Evolutionary conservation across 345 rosid genomes (phyloP), one percentile per base, ranked within the genome.

Genomic region (Eucalyptus tenuipes): DNA sequence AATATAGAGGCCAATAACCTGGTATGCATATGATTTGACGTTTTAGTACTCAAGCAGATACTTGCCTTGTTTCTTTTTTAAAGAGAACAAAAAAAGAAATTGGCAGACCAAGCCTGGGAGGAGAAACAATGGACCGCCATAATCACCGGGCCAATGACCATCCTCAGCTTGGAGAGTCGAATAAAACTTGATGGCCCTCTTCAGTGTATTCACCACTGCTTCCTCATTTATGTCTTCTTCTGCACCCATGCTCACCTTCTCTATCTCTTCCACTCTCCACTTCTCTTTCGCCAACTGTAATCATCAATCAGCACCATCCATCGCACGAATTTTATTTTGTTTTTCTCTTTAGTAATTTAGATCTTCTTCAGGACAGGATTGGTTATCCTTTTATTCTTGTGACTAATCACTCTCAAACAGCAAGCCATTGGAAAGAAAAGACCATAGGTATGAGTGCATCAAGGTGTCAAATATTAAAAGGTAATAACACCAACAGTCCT

Each of bases 61-160:
- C 33, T 33, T 44, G 49, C 44, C n/a, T 48, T 37, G 49, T 37
- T 45, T 64, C 75, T 29, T 13, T 61, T 27, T 31, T 57, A 42
- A 50, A 87, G 24, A 7, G 49, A 40, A 86, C 50, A 24, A 59
- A 42, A 87, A 45, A 55, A 42, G 18, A 61, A 61, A 61, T 6
- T 27, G 49, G 47, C 68, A 87, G 48, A 87, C 71, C 88, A 57
- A 42, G 75, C 75, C 75, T 64, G 75, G 75, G 40, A 64, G 75
- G 75, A 64, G 93, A 88, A 93, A 93, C 93, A 93, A 85, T 59
- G 94, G 93, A 59, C 94, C 94, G 1, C 93, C 94, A 87, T 91
- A 92, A 87, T 93, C 94, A 14, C 93, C 92, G 7, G 93, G 90
- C 94, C 94, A 93, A 75, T 91, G 93, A 18, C 93, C 94, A 71